Percentiles rank a stretch among this genome's conserved stretches.
Evolutionary conservation across 2,329 filamentous ascomycete species (phyloP).

Genomic region (Cladobotryum mycophilum): DNA sequence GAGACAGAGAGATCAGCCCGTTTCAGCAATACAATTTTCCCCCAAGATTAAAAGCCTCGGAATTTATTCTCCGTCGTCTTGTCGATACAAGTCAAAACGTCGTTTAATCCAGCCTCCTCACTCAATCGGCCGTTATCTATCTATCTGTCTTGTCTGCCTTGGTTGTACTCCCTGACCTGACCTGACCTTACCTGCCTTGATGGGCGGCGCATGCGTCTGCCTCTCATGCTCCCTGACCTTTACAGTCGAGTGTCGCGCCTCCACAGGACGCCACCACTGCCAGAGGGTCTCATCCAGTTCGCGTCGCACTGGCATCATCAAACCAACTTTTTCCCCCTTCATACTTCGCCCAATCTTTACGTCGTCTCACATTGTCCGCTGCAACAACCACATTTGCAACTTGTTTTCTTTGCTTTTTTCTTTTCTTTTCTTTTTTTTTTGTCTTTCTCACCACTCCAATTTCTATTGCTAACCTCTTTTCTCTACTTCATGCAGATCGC

Average conservation of each 20-base stretch:
- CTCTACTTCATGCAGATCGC: constrained; percentile 1
- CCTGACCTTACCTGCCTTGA: neutral
- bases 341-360: neutral
- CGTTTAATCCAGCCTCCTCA: too few species aligned
- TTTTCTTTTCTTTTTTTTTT: neutral
- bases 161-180: neutral
- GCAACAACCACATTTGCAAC: neutral
- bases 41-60: too few species aligned
- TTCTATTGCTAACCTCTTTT: constrained; percentile 6
- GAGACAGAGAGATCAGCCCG: too few species aligned
- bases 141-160: neutral
- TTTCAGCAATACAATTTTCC: too few species aligned
- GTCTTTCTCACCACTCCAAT: neutral
- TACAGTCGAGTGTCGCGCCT: neutral
- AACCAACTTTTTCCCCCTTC: neutral
- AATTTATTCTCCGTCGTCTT: too few species aligned
- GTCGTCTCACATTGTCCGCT: neutral
- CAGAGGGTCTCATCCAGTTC: neutral
- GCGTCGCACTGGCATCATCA: constrained; percentile 1
- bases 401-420: neutral
- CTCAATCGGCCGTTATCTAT: too few species aligned
- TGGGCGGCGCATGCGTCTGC: constrained; percentile 7
- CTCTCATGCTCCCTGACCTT: neutral
- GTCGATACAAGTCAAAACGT: too few species aligned
- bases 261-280: constrained; percentile 5